Evolutionary conservation across 2,329 filamentous ascomycete species (phyloP).

Genomic region (Fusarium azukiicola): DNA sequence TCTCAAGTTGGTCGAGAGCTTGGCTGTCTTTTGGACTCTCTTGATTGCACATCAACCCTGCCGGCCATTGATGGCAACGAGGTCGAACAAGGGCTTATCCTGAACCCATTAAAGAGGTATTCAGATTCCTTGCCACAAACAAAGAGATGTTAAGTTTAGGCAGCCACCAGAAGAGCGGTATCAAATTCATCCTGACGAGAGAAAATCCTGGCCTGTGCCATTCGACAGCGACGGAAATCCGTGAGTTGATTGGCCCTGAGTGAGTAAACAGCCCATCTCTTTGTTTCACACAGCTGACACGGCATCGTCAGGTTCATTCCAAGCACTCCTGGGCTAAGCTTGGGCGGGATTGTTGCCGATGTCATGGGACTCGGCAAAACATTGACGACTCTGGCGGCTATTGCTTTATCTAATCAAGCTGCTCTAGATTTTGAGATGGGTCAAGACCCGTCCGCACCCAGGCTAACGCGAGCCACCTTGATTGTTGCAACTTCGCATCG

Average conservation of each 20-base stretch:
- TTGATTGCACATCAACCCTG: neutral
- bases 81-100: neutral
- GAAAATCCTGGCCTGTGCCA: neutral
- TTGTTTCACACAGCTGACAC: neutral
- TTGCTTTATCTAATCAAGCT: neutral
- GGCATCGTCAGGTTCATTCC: neutral
- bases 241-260: neutral
- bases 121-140: too few relatives aligned
- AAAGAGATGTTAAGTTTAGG: too few relatives aligned
- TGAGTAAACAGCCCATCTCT: neutral
- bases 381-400: neutral
- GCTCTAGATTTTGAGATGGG: neutral
- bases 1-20: neutral
- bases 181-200: neutral
- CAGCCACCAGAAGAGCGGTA: neutral
- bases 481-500: conserved; percentile 8
- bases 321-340: neutral
- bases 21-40: neutral
- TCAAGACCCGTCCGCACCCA: neutral
- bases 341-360: neutral
- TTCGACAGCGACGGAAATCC: neutral
- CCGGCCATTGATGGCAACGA: too few relatives aligned
- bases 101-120: neutral
- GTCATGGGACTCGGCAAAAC: conserved; percentile 1
- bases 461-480: neutral